These are phyloP conservation scores for Coemansia sp. DNA, from an alignment of 192 early-diverging fungal genomes.

Conservation along the genomic window DNA sequence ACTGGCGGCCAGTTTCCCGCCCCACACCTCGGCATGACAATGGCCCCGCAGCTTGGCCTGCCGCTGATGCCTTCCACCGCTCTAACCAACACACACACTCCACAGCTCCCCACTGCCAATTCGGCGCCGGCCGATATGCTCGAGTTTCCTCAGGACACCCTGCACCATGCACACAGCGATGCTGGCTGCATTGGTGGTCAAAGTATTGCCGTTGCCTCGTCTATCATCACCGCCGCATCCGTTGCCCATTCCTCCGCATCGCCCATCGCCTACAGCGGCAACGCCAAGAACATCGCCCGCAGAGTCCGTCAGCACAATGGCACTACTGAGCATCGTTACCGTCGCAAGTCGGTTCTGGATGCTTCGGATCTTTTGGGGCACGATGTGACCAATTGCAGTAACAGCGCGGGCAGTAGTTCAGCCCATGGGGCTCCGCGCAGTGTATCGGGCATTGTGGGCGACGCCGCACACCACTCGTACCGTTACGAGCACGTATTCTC, in stretches of 20 bases:
- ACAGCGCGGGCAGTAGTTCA: conserved; percentile 9
- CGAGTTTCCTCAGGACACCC: conserved; percentile 32
- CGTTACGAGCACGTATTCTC: conserved; percentile 49
- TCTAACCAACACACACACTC: neutral
- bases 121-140: conserved; percentile 47
- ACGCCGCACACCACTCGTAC: conserved; percentile 15
- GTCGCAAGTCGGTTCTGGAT: conserved; percentile 48
- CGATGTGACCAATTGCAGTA: conserved; percentile 8
- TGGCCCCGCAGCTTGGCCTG: conserved; percentile 14
- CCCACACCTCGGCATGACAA: conserved; percentile 11
- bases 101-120: conserved; percentile 15
- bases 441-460: conserved; percentile 25
- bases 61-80: conserved; percentile 5
- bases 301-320: conserved; percentile 28
- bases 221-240: neutral
- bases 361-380: conserved; percentile 19
- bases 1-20: conserved; percentile 19
- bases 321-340: conserved; percentile 55
- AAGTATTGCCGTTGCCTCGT: neutral
- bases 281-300: conserved; percentile 9
- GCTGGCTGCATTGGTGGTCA: neutral
- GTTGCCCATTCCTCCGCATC: neutral
- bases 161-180: conserved; percentile 11
- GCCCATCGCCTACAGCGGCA: neutral
- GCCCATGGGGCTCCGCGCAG: conserved; percentile 20